Base-by-base conservation (phyloP, 169 alveolate species). In the Plasmodium berghei region DNA sequence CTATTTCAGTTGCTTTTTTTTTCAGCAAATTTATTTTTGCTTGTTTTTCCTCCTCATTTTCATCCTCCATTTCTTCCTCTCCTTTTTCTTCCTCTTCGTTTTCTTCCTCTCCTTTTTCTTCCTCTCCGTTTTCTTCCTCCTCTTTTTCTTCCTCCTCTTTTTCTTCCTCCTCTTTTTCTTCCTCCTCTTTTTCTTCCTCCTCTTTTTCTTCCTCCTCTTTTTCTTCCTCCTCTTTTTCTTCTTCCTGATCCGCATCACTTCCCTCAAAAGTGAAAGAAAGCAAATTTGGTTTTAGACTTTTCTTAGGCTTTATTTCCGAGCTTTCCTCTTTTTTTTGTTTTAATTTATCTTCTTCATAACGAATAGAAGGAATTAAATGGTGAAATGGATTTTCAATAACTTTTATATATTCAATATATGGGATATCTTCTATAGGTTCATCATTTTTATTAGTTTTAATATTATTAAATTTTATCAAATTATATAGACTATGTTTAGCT, bases 1-100 rank as follows among this genome's bases (percentile, higher is more conserved):
- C 97, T 46, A 96, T 96, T 71, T 91, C 89, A 18, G 89, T 87
- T 10, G 95, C 89, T 58, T 72, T 92, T 52, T 93, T 85, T 71
- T 94, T 94, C 72, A 92, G 56, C 24, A 55, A 85, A 59, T 86
- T 71, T 18, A 91, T 74, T 80, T 80, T 80, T 1, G 54, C 90
- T 58, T 52, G 8, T 14, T 48, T 48, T 48, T 34, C 55, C 28
- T 34, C 28, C 16, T 40, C 28, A 12, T 40, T 12, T 5, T 10
- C 55, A 0, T 40, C 55, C 42, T 73, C 71, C 26, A 2, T 22
- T 49, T 28, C n/a, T 9, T 12, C 55, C n/a, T n/a, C 58, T n/a
- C 5, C n/a, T 1, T 5, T 6, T 9, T 9, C 54, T 3, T 34
- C 54, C 58, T 34, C 42, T 0, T 2, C 42, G 0, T 28, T 3